Evolutionary conservation across 768 basidiomycete genomes (phyloP), one percentile per base, ranked within the genome.

Genomic region (Calocera cornea): DNA sequence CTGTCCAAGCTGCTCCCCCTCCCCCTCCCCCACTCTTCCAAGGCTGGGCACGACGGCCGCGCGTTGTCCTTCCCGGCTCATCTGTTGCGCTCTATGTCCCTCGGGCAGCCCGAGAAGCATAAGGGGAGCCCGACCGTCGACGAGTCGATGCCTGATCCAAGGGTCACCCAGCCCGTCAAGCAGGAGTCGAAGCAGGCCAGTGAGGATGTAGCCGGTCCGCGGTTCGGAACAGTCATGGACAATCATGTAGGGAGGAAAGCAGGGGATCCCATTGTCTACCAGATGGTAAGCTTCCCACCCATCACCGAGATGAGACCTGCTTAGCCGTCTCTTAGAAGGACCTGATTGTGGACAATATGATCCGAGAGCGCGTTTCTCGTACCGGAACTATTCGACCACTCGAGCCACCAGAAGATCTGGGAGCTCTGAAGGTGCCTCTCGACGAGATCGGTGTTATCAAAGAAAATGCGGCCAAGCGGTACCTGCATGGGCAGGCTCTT

Each of bases 361-460:
- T 98, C 66, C 85, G 95, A 38, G 95, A 98, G 76, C 83, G 97
- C 22, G 86, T 98, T 31, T 87, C 89, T 1, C 89, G 86, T 0
- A 82, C 82, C 11, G 97, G 97, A 7, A 75, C 87, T n/a, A 79
- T 92, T n/a, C 84, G 94, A 19, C 81, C 89, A 0, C 78, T 99
- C 38, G 95, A 97, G 70, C 78, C 87, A 0, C 84, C 86, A 71
- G 73, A 75, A 16, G 85, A 89, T 64, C 79, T 97, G 0, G 77
- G 78, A 16, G 90, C 86, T 2, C 80, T 95, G 67, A 80, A 80
- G 34, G 76, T 95, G 17, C 84, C 89, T 0, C 73, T 78, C 0
- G 85, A 88, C 41, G 78, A 84, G 50, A 80, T 97, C 33, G 94
- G 93, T 2, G 79, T 79, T 31, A 77, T 95, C 47, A 88, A 90